These are phyloP conservation scores for Penicillium maclennaniae DNA, from an alignment of 495 filamentous ascomycete species.

Conservation along the genomic window DNA sequence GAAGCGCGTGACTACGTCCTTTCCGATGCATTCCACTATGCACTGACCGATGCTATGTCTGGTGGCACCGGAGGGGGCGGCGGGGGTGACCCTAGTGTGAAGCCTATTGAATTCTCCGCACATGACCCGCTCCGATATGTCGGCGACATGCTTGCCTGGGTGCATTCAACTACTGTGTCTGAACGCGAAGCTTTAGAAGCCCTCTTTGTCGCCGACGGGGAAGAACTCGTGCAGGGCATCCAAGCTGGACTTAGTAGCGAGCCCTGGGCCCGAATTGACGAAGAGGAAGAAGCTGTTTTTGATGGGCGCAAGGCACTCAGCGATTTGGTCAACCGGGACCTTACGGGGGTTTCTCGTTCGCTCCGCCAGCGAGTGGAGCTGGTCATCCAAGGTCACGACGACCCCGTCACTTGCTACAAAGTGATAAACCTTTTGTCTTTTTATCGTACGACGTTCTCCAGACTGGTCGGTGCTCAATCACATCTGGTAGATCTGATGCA, in stretches of 20 bases:
- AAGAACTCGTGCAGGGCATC: constrained; percentile 82
- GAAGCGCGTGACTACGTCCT: constrained; percentile 85
- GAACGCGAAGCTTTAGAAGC: constrained; percentile 91
- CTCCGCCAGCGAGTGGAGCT: constrained; percentile 83
- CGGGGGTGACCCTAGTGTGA: constrained; percentile 52
- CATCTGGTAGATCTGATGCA: constrained; percentile 65
- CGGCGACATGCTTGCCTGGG: constrained; percentile 97
- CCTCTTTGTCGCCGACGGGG: constrained; percentile 87
- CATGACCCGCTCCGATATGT: constrained; percentile 91
- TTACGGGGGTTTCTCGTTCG: constrained; percentile 71
- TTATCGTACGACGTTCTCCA: constrained; percentile 80
- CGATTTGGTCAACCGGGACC: constrained; percentile 81
- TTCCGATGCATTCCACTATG: constrained; percentile 86
- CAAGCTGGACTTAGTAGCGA: constrained; percentile 82
- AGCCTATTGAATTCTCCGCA: constrained; percentile 90
- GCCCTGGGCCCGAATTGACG: constrained; percentile 67
- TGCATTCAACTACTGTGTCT: constrained; percentile 87
- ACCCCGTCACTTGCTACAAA: constrained; percentile 82
- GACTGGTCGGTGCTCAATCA: constrained; percentile 67
- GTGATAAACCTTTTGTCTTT: constrained; percentile 85
- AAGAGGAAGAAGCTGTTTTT: constrained; percentile 62
- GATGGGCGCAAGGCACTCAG: constrained; percentile 81
- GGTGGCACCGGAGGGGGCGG: constrained; percentile 19
- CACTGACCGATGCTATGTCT: constrained; percentile 70
- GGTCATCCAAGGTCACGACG: constrained; percentile 87